Base-by-base conservation (phyloP, 2,329 filamentous ascomycete genomes). In the Fusarium verticillioides region DNA sequence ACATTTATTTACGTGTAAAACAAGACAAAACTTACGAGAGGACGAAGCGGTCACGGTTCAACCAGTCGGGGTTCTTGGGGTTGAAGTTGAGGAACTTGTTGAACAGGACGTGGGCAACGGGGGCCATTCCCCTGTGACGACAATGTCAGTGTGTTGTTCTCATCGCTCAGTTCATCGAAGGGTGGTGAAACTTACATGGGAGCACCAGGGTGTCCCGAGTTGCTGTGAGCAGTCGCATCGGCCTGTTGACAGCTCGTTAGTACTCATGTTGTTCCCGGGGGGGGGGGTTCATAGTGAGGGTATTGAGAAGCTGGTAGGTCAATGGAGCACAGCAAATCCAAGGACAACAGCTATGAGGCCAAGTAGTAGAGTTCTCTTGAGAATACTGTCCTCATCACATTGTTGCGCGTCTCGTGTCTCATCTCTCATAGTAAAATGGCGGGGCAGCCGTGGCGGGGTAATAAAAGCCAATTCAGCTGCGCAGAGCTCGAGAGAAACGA, bases 1-100 rank as follows among this genome's bases (percentile, higher is more conserved):
- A 42, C n/a, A 62, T 46, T 36, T 36, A 28, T 46, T 39, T 49
- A 28, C 42, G 32, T 46, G 40, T 59, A 30, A 36, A 43, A 40
- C 53, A 12, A 49, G 47, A 39, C 18, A 30, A 47, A 53, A 93
- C 95, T 90, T 90, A 98, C 95, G 96, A 99, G 83, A 99, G 95
- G 73, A 99, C 95, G 82, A 99, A 99, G 84, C 96, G 93, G 87
- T 99, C 96, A 82, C 96, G 93, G 91, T 98, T 98, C 80, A 96
- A 81, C 95, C 95, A 99, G 76, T 94, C 89, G 79, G 96, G 94
- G 91, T 97, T 98, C 92, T 98, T 97, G 81, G 96, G 96, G 92
- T 98, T 99, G 91, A 98, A 99, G 84, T 87, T 97, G 94, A 99
- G 94, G 90, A 98, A 97, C 86, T 96, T 97, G 91, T 97, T 97